Evolutionary conservation across 345 rosid species (phyloP), one percentile per base, ranked within the genome.

Genomic region (rapeseed (Brassica napus)): DNA sequence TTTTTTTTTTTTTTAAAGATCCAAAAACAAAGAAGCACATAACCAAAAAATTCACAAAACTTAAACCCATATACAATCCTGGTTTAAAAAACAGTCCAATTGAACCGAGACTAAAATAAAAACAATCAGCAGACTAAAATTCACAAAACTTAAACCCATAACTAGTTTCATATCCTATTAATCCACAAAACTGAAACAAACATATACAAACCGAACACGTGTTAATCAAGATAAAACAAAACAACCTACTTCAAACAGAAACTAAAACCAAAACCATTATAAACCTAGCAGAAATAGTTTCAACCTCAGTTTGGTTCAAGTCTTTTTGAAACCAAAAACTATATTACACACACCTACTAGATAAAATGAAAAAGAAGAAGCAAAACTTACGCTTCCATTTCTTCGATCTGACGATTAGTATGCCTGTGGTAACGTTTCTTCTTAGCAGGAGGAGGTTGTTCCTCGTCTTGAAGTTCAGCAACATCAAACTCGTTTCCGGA

Each of bases 381-480:
- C 42, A 15, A 73, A 37, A 65, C 89, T 35, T 95, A 95, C 99
- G 94, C 85, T 89, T 95, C 98, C 97, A 95, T 86, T 84, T 93
- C 94, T 84, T 89, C 89, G 89, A 95, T 95, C 93, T 95, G 99
- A 47, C 85, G 91, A 68, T 89, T 84, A 73, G 97, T 94, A 84
- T 94, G 98, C 34, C 98, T 79, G 44, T 94, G 98, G 82, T 93
- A 93, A 65, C 97, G 97, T 83, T 95, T 93, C 87, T 89, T 95
- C 89, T 95, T 93, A 6, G 77, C 58, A 0, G 86, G 75, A 8
- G 82, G 89, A 21, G 73, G 89, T 49, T 83, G 90, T 10, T 61
- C 79, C 60, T 71, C 84, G 28, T 87, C 91, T 37, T 80, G 83
- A 49, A 76, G 73, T 23, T 77, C 80, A 69, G 34, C 47, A 6